phyloP scores from a whole-genome alignment of 2,329 filamentous ascomycete genomes.

The Penicillium sclerotiorum region DNA sequence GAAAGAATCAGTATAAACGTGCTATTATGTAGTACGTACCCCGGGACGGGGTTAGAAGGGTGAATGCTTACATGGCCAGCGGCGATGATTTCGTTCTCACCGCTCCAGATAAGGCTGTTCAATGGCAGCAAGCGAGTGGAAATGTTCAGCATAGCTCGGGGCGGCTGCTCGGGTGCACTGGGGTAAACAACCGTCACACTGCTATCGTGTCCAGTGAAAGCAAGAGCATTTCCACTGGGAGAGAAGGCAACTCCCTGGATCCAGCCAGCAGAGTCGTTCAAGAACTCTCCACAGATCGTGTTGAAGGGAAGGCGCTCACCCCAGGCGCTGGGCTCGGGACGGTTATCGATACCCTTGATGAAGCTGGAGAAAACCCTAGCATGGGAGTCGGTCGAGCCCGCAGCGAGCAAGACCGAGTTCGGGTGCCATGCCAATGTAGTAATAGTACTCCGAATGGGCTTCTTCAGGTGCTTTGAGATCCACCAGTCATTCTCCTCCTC shows the following conservation, averaged over 20 bases:
- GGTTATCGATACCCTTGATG: slow-evolving; percentile 89
- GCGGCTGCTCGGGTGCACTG: slow-evolving; percentile 84
- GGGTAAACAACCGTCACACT: slow-evolving; percentile 97
- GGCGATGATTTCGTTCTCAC: slow-evolving; percentile 89
- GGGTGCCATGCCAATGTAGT: slow-evolving; percentile 96
- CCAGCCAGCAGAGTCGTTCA: slow-evolving; percentile 97
- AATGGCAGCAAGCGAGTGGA: slow-evolving; percentile 90
- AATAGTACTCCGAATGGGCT: slow-evolving; percentile 96
- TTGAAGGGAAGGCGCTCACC: slow-evolving; percentile 96
- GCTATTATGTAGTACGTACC: too few species aligned
- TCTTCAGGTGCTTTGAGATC: slow-evolving; percentile 99
- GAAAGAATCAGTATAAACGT: neutral
- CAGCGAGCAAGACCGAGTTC: slow-evolving; percentile 91
- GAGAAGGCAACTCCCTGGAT: slow-evolving; percentile 92
- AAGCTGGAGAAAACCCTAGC: slow-evolving; percentile 93
- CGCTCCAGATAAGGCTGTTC: slow-evolving; percentile 88
- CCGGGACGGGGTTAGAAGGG: neutral
- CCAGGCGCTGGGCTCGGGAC: slow-evolving; percentile 86
- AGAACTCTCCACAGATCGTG: slow-evolving; percentile 93
- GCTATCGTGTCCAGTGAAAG: slow-evolving; percentile 93
- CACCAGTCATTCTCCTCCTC: slow-evolving; percentile 99
- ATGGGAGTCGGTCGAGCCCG: slow-evolving; percentile 96
- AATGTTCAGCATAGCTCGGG: slow-evolving; percentile 85
- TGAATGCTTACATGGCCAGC: slow-evolving; percentile 72
- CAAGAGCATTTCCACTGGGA: slow-evolving; percentile 87